These are phyloP conservation scores for Candida corydali DNA, from an alignment of 805 yeast species.

Conservation along the genomic window DNA sequence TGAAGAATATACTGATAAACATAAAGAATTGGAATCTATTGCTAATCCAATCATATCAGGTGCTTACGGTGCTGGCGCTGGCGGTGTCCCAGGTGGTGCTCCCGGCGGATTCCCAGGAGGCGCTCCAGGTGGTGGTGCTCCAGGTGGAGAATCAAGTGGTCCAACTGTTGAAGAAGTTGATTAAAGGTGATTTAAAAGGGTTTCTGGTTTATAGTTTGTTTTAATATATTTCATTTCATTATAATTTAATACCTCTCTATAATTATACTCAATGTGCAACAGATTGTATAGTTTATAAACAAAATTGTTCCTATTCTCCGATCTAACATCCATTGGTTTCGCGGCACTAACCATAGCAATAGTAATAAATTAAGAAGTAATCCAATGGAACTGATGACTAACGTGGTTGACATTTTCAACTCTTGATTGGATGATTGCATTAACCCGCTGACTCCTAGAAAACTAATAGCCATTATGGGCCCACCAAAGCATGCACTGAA, in stretches of 20 bases:
- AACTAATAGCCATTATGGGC: constrained; percentile 76
- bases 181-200: neutral
- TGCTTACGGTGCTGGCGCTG: constrained; percentile 28
- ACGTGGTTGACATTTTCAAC: constrained; percentile 17
- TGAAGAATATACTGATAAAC: constrained; percentile 37
- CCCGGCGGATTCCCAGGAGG: constrained; percentile 33
- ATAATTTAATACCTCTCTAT: constrained; percentile 13
- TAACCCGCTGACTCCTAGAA: constrained; percentile 75
- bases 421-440: constrained; percentile 13
- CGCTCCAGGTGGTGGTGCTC: constrained; percentile 28
- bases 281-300: constrained; percentile 26
- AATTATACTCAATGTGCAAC: constrained; percentile 22
- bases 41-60: constrained; percentile 37
- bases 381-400: constrained; percentile 17
- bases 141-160: constrained; percentile 28
- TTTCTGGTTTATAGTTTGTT: neutral
- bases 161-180: constrained; percentile 24
- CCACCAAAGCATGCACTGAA: constrained; percentile 96
- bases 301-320: constrained; percentile 28
- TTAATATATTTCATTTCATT: neutral
- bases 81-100: constrained; percentile 21
- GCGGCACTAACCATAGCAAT: constrained; percentile 17
- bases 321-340: constrained; percentile 31
- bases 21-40: constrained; percentile 36
- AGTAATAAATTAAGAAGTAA: constrained; percentile 19